phyloP scores from a whole-genome alignment of 164 flowering plant species.

The Chimonanthus salicifolius region DNA sequence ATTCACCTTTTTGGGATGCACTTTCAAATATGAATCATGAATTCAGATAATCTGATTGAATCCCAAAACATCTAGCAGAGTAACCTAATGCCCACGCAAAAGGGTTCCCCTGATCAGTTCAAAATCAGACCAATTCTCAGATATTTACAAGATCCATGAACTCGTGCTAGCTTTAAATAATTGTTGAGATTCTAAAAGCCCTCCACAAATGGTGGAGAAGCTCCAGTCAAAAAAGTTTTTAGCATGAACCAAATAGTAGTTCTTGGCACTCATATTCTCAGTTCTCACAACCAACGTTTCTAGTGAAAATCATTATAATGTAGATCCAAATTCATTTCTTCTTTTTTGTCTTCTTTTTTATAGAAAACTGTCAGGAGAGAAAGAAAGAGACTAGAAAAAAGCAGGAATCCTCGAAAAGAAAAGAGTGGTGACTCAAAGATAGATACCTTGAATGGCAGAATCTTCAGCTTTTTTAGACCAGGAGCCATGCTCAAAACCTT shows the following conservation, averaged over 20 bases:
- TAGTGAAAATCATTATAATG: too few relatives aligned
- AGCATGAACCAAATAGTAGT: not conserved
- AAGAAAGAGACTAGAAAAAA: not conserved
- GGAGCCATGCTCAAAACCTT: slow-evolving; percentile 97
- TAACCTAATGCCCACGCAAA: too few relatives aligned
- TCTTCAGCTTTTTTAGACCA: slow-evolving; percentile 82
- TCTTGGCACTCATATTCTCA: not conserved
- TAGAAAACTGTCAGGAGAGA: too few relatives aligned
- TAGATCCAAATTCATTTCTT: not conserved
- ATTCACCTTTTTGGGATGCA: too few relatives aligned
- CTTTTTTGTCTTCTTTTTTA: too few relatives aligned
- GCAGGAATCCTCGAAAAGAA: not conserved
- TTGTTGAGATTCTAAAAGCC: too few relatives aligned
- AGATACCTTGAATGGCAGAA: slow-evolving; percentile 81
- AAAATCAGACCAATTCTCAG: not conserved
- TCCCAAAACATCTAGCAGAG: too few relatives aligned
- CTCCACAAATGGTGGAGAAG: too few relatives aligned
- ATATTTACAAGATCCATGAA: not conserved
- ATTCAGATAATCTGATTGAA: too few relatives aligned
- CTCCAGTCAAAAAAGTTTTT: too few relatives aligned
- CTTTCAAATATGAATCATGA: too few relatives aligned
- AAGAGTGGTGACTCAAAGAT: not conserved
- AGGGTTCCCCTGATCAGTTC: too few relatives aligned
- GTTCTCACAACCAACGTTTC: not conserved
- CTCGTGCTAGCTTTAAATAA: not conserved